Percentiles rank a stretch among this genome's conserved stretches.
phyloP scores from a whole-genome alignment of 306 rosid species.

The Ormosia semicastrata region DNA sequence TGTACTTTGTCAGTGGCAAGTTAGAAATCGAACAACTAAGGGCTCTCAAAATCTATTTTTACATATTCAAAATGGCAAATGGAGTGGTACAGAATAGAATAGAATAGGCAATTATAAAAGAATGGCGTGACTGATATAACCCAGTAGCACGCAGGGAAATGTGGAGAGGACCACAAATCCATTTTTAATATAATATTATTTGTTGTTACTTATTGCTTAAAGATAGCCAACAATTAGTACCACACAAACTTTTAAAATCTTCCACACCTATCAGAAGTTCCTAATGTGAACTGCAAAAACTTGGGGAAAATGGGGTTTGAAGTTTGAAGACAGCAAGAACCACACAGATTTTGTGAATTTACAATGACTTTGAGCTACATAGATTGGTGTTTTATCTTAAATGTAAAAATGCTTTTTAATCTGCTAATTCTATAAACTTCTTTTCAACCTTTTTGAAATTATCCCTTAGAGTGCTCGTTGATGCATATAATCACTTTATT shows the following conservation, averaged over 20 bases:
- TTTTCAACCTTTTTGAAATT: no score
- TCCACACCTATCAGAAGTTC: not conserved
- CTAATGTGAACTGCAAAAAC: not conserved
- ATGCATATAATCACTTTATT: no score
- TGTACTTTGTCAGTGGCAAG: constrained; percentile 11
- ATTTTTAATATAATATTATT: constrained; percentile 20
- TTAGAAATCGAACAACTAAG: not conserved
- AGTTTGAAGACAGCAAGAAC: not conserved
- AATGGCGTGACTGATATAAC: constrained; percentile 18
- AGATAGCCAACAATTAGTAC: not conserved
- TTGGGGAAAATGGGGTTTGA: not conserved
- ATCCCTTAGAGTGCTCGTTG: no score
- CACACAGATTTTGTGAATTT: not conserved
- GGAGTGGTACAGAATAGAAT: not conserved
- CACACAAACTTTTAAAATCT: not conserved
- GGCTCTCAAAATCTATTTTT: not conserved
- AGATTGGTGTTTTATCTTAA: not conserved
- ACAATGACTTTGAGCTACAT: not conserved
- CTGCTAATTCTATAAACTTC: not conserved
- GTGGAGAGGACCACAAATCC: constrained; percentile 54
- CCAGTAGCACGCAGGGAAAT: constrained; percentile 4
- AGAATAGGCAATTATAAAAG: not conserved
- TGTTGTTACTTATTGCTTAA: not conserved
- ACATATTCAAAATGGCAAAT: constrained; percentile 17
- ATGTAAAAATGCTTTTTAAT: not conserved